These are phyloP conservation scores for Paspalum vaginatum DNA, from an alignment of 176 grass and related monocot species.

Conservation along the genomic window DNA sequence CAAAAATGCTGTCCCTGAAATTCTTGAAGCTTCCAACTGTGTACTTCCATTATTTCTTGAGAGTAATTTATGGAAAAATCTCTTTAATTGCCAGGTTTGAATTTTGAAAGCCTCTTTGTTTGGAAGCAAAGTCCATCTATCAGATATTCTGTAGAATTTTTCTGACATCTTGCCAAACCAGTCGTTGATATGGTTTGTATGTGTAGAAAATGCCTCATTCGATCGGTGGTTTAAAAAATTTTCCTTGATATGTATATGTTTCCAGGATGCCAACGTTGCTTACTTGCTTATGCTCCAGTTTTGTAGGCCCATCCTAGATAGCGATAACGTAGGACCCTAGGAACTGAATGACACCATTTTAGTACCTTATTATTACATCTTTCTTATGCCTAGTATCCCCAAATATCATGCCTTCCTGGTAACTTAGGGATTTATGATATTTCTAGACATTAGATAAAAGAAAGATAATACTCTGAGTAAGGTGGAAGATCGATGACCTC, in stretches of 20 bases:
- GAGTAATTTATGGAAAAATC: constrained; percentile 3
- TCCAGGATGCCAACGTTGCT: neutral
- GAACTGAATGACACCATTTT: neutral
- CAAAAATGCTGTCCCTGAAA: neutral
- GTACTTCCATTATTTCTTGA: neutral
- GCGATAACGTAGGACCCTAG: neutral
- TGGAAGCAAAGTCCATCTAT: neutral
- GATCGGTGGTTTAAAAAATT: neutral
- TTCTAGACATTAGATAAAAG: neutral
- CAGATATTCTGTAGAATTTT: constrained; percentile 23
- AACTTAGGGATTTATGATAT: neutral
- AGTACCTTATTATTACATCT: neutral
- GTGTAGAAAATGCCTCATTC: neutral
- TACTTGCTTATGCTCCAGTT: neutral
- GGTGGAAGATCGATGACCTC: neutral
- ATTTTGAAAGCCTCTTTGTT: constrained; percentile 2
- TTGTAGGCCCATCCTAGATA: neutral
- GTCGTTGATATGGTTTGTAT: neutral
- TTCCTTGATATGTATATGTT: neutral
- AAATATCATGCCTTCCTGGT: neutral
- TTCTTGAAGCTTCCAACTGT: neutral
- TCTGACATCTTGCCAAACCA: neutral
- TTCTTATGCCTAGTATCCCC: neutral
- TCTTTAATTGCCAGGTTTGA: constrained; percentile 1
- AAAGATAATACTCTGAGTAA: neutral